Evolutionary conservation across 164 flowering plant species (phyloP).

Genomic region (Umbellularia californica): DNA sequence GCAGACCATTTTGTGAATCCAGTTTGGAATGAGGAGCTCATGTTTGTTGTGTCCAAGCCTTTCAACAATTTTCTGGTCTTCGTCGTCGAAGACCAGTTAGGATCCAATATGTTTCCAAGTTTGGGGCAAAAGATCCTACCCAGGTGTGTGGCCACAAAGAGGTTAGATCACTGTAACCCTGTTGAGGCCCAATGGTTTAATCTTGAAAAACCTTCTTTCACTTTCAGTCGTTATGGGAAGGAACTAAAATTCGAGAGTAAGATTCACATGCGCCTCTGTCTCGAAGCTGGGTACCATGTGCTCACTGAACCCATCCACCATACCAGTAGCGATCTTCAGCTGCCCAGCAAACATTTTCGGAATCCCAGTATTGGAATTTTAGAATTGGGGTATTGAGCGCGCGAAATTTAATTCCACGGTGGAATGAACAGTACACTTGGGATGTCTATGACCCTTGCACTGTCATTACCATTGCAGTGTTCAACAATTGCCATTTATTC

Average conservation of each 20-base stretch:
- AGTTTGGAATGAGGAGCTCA: no score
- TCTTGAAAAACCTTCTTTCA: constrained; percentile 35
- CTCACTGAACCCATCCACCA: constrained; percentile 76
- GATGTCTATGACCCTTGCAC: constrained; percentile 44
- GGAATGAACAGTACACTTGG: no score
- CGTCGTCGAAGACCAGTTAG: constrained; percentile 49
- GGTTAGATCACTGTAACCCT: constrained; percentile 32
- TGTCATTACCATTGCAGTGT: constrained; percentile 81
- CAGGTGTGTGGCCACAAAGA: constrained; percentile 30
- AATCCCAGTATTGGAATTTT: constrained; percentile 56
- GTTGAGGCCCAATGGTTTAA: constrained; percentile 61
- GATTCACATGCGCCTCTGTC: constrained; percentile 50
- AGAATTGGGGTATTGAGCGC: constrained; percentile 75
- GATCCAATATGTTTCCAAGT: constrained; percentile 43
- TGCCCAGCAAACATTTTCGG: constrained; percentile 16
- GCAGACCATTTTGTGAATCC: no score
- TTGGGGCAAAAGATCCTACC: constrained; percentile 43
- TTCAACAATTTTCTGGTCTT: constrained; percentile 47
- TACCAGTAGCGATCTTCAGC: constrained; percentile 84
- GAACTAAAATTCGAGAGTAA: constrained; percentile 65
- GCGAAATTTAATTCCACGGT: constrained; percentile 38
- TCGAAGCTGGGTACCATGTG: constrained; percentile 77
- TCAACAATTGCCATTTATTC: constrained; percentile 58
- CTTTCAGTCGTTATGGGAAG: constrained; percentile 25
- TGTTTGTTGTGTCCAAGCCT: constrained; percentile 9